Evolutionary conservation across 352 stramenopile species (phyloP).

Genomic region (Phytophthora colocasiae): DNA sequence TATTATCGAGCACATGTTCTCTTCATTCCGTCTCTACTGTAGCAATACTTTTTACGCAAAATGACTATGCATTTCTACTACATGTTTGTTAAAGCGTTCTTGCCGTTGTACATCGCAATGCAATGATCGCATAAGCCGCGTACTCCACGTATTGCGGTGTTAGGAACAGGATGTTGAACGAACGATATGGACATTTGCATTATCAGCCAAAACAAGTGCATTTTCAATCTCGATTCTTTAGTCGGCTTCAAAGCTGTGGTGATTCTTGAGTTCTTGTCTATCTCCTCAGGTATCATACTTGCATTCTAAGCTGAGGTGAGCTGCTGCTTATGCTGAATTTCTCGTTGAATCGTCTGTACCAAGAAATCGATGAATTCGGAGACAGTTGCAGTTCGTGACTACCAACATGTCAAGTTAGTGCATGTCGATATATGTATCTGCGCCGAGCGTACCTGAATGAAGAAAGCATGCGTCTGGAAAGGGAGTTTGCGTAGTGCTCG

Average conservation of each 20-base stretch:
- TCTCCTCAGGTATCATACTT: background rate
- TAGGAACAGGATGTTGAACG: too few species aligned
- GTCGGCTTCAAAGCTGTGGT: background rate
- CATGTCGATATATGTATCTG: background rate
- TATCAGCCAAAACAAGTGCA: too few species aligned
- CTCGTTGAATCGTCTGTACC: slow-evolving; percentile 35
- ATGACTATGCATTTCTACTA: too few species aligned
- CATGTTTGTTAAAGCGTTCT: too few species aligned
- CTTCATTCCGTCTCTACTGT: too few species aligned
- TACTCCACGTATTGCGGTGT: too few species aligned
- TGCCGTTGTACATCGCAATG: too few species aligned
- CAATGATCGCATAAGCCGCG: too few species aligned
- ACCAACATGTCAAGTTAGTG: slow-evolving; percentile 11
- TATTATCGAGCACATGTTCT: too few species aligned
- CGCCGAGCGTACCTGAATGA: slow-evolving; percentile 52
- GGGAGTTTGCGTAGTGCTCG: slow-evolving; percentile 84
- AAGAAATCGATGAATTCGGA: slow-evolving; percentile 38
- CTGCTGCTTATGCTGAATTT: slow-evolving; percentile 40
- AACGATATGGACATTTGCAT: too few species aligned
- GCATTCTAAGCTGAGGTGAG: slow-evolving; percentile 23
- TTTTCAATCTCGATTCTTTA: too few species aligned
- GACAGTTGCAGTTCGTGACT: slow-evolving; percentile 29
- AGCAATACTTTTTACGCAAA: too few species aligned
- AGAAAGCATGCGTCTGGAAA: slow-evolving; percentile 83
- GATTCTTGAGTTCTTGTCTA: background rate